Percentiles rank a stretch among this genome's conserved stretches.
Conservation (phyloP, 2,329 filamentous ascomycete species). For the Exophiala sp. region DNA sequence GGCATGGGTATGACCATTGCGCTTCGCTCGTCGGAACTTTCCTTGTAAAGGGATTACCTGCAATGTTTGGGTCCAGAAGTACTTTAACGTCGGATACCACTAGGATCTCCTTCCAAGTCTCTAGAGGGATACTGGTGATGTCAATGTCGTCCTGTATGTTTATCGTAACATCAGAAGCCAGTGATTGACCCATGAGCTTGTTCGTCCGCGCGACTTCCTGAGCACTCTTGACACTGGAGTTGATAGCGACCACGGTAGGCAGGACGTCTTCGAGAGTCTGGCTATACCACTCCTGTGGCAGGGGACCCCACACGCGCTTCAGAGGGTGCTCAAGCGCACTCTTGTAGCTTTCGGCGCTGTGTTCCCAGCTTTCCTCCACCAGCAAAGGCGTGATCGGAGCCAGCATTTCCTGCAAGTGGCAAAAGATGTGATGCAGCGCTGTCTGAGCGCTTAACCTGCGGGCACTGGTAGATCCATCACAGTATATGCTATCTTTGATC, state of each 20-base stretch:
- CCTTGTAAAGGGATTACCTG: background rate
- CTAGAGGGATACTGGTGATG: slow-evolving; percentile 13
- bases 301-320: slow-evolving; percentile 35
- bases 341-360: slow-evolving; percentile 65
- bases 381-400: slow-evolving; percentile 77
- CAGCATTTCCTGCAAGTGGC: slow-evolving; percentile 72
- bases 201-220: slow-evolving; percentile 66
- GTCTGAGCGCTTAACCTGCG: slow-evolving; percentile 57
- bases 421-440: slow-evolving; percentile 60
- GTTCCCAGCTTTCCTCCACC: slow-evolving; percentile 83
- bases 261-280: slow-evolving; percentile 23
- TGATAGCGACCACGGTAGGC: slow-evolving; percentile 46
- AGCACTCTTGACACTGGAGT: slow-evolving; percentile 67
- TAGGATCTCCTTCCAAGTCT: slow-evolving; percentile 24
- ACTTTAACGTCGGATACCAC: slow-evolving; percentile 21
- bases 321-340: slow-evolving; percentile 46
- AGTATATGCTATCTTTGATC: slow-evolving; percentile 88
- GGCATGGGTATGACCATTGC: slow-evolving; percentile 13
- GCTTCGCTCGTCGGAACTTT: background rate
- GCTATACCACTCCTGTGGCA: slow-evolving; percentile 33
- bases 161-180: slow-evolving; percentile 66
- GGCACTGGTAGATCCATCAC: slow-evolving; percentile 65
- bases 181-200: slow-evolving; percentile 73
- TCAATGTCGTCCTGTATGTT: slow-evolving; percentile 8
- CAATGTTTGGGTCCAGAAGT: background rate